Conservation (phyloP, 768 basidiomycete species). For the Exsudoporus frostii region DNA sequence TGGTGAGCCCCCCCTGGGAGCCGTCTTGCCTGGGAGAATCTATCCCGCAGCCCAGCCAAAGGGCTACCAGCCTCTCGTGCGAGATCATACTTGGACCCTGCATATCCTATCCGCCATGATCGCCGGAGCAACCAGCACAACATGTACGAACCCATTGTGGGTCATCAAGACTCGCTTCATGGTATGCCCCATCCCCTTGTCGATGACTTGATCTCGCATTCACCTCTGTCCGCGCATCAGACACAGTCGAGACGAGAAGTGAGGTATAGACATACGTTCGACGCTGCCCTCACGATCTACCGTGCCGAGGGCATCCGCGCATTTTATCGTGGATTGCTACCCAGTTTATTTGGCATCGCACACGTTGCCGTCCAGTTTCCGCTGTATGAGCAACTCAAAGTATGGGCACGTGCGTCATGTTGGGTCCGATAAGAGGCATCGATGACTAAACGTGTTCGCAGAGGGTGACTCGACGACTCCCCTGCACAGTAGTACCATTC, state of each 20-base stretch:
- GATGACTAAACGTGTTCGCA: slow-evolving; percentile 8
- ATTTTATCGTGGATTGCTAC: slow-evolving; percentile 92
- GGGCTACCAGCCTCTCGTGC: slow-evolving; percentile 76
- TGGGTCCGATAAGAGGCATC: slow-evolving; percentile 1
- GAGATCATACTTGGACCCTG: slow-evolving; percentile 81
- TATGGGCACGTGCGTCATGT: slow-evolving; percentile 69
- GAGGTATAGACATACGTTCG: slow-evolving; percentile 84
- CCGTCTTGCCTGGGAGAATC: slow-evolving; percentile 42
- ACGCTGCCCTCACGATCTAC: slow-evolving; percentile 89
- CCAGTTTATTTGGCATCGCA: slow-evolving; percentile 87
- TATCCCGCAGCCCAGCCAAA: slow-evolving; percentile 84
- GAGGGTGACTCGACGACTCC: slow-evolving; percentile 31
- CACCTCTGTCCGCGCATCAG: slow-evolving; percentile 38
- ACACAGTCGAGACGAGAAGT: slow-evolving; percentile 79
- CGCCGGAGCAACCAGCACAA: slow-evolving; percentile 90
- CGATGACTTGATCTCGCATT: slow-evolving; percentile 3
- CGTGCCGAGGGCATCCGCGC: slow-evolving; percentile 80
- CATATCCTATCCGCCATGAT: slow-evolving; percentile 96
- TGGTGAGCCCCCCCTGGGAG: slow-evolving; percentile 59
- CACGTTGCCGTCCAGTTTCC: slow-evolving; percentile 99
- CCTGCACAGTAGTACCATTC: slow-evolving; percentile 52
- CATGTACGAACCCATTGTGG: slow-evolving; percentile 95
- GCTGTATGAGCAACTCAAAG: slow-evolving; percentile 89
- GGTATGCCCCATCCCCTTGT: slow-evolving; percentile 47
- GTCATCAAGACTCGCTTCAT: slow-evolving; percentile 99